phyloP scores from a whole-genome alignment of 2,329 filamentous ascomycete genomes.

The Metarhizium sp. region DNA sequence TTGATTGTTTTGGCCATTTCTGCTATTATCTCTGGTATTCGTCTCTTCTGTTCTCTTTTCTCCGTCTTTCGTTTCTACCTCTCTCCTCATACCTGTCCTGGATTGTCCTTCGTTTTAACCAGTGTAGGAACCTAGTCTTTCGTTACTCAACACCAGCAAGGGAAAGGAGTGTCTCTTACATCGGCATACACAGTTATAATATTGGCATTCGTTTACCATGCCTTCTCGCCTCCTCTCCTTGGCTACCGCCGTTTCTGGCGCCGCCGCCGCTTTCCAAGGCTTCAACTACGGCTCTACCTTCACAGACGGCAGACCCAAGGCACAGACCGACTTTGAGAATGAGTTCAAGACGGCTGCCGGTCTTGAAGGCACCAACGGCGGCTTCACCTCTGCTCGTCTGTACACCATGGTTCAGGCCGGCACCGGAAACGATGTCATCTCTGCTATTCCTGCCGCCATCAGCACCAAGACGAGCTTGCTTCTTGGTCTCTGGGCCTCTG shows the following conservation, averaged over 20 bases:
- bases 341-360: conserved; percentile 58
- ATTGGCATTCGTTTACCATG: neutral
- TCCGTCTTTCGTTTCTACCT: neutral
- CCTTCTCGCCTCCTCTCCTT: conserved; percentile 22
- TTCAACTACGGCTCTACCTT: conserved; percentile 67
- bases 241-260: conserved; percentile 23
- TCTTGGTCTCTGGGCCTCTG: conserved; percentile 77
- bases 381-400: conserved; percentile 60
- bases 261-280: conserved; percentile 41
- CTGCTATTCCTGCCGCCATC: conserved; percentile 75
- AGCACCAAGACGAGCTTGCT: conserved; percentile 68
- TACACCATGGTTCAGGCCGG: conserved; percentile 67
- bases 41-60: neutral
- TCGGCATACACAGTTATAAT: neutral
- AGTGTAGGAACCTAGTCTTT: neutral
- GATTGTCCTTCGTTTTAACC: neutral
- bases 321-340: conserved; percentile 56
- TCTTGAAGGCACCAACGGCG: conserved; percentile 52
- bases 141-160: neutral
- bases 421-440: conserved; percentile 54
- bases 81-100: neutral
- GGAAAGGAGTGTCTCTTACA: neutral
- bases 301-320: conserved; percentile 49
- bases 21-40: too few species aligned
- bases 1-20: too few species aligned